Percentiles rank a stretch among this genome's conserved stretches.
Evolutionary conservation across 345 rosid species (phyloP).

Genomic region (Salix dunnii): DNA sequence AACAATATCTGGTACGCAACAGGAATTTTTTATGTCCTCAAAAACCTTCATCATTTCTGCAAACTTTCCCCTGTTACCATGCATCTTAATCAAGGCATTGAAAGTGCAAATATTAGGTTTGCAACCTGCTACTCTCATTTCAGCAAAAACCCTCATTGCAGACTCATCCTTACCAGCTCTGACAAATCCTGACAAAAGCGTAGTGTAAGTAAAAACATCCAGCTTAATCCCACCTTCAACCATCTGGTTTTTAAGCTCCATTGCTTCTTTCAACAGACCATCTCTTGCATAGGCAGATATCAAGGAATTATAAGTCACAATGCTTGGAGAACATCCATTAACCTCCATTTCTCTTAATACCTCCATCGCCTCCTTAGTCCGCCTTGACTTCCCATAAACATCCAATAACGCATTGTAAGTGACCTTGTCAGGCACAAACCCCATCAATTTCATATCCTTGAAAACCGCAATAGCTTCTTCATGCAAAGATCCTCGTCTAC

Average conservation of each 20-base stretch:
- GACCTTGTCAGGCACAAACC: constrained; percentile 76
- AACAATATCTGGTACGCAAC: constrained; percentile 71
- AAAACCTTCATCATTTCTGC: constrained; percentile 88
- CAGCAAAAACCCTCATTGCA: constrained; percentile 69
- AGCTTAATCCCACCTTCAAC: constrained; percentile 61
- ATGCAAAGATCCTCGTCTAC: constrained; percentile 75
- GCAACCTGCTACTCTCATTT: constrained; percentile 73
- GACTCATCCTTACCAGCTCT: constrained; percentile 81
- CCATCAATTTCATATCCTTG: constrained; percentile 65
- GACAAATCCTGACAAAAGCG: constrained; percentile 83
- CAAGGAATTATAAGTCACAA: constrained; percentile 79
- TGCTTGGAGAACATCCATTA: constrained; percentile 59
- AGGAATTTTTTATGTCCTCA: constrained; percentile 66
- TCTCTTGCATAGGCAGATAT: constrained; percentile 83
- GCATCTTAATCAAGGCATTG: constrained; percentile 91
- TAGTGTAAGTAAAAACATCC: constrained; percentile 93
- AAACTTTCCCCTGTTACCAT: constrained; percentile 82
- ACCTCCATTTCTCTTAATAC: constrained; percentile 78
- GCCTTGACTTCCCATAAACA: constrained; percentile 87
- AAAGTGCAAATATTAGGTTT: constrained; percentile 90
- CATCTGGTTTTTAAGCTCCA: constrained; percentile 77
- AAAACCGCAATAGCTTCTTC: constrained; percentile 75
- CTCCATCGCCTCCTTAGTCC: constrained; percentile 77
- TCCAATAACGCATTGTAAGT: constrained; percentile 77
- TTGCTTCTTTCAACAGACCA: constrained; percentile 69